Evolutionary conservation across 1,284 basidiomycete species (phyloP).

Genomic region (Boletus semigastroideus): DNA sequence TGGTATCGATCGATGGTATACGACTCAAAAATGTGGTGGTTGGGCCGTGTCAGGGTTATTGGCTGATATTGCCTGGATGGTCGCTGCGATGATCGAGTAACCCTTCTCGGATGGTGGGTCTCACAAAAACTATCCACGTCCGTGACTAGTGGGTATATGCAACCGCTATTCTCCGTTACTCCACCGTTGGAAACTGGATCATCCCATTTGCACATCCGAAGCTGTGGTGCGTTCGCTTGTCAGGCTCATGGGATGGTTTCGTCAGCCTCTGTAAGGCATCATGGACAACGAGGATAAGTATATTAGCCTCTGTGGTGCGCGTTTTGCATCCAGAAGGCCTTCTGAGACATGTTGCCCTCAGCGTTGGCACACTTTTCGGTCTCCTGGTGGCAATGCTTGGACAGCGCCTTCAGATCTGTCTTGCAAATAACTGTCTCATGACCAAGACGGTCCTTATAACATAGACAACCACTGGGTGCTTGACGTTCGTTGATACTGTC

Average conservation of each 20-base stretch:
- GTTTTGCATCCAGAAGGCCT: slow-evolving; percentile 19
- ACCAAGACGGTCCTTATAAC: slow-evolving; percentile 3
- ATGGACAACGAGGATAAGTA: slow-evolving; percentile 27
- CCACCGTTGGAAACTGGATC: slow-evolving; percentile 13
- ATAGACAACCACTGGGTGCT: slow-evolving; percentile 22
- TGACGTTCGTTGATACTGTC: not conserved
- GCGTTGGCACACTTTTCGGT: slow-evolving; percentile 16
- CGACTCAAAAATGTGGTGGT: slow-evolving; percentile 25
- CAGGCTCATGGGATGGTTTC: too few relatives aligned
- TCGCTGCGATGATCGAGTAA: slow-evolving; percentile 10
- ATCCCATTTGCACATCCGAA: slow-evolving; percentile 8
- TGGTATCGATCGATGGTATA: slow-evolving; percentile 25
- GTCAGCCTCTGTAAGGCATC: too few relatives aligned
- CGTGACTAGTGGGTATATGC: not conserved
- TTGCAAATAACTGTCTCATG: slow-evolving; percentile 14
- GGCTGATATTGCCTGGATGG: slow-evolving; percentile 15
- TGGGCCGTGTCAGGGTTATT: slow-evolving; percentile 19
- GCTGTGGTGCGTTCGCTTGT: slow-evolving; percentile 22
- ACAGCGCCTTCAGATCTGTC: slow-evolving; percentile 17
- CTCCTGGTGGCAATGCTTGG: slow-evolving; percentile 12
- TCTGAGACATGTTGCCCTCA: slow-evolving; percentile 7
- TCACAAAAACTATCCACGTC: not conserved
- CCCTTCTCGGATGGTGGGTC: slow-evolving; percentile 7
- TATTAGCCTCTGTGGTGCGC: slow-evolving; percentile 27
- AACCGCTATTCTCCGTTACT: slow-evolving; percentile 12